Conservation (phyloP, 176 grass and related monocot genomes). For the Saccharum officinarum region DNA sequence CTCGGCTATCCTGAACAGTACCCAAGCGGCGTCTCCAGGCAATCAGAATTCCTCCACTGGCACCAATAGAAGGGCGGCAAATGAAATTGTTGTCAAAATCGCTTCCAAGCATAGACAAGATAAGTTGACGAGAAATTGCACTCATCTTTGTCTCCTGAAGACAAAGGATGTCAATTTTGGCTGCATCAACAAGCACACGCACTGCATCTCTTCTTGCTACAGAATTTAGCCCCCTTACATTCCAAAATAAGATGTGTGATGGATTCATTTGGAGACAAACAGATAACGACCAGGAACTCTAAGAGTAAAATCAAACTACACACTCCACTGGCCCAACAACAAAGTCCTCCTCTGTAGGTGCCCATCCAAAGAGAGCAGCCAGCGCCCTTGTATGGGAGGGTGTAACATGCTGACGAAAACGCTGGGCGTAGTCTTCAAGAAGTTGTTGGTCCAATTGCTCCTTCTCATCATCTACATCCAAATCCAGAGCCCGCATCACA, state of each 20-base stretch:
- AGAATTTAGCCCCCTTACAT: not conserved
- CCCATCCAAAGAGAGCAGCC: not conserved
- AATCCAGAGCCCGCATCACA: not conserved
- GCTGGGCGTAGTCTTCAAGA: not conserved
- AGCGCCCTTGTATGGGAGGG: not conserved
- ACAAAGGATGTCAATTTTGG: not conserved
- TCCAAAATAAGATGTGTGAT: not conserved
- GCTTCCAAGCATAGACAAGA: not conserved
- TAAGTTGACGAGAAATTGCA: not conserved
- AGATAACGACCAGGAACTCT: not conserved
- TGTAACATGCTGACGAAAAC: not conserved
- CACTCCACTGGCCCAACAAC: not conserved
- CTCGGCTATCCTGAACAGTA: not conserved
- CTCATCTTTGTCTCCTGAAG: not conserved
- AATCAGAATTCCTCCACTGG: not conserved
- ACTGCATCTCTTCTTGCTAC: not conserved
- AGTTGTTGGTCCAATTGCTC: not conserved
- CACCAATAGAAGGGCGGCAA: not conserved
- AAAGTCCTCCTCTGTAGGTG: not conserved
- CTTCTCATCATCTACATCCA: not conserved
- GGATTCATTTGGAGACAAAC: not conserved
- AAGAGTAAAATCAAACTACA: not conserved
- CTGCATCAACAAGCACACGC: not conserved
- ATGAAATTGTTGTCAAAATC: not conserved
- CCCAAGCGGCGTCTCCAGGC: not conserved